These are phyloP conservation scores for Xylariaceae sp. DNA, from an alignment of 2,329 filamentous ascomycete genomes.

Conservation along the genomic window DNA sequence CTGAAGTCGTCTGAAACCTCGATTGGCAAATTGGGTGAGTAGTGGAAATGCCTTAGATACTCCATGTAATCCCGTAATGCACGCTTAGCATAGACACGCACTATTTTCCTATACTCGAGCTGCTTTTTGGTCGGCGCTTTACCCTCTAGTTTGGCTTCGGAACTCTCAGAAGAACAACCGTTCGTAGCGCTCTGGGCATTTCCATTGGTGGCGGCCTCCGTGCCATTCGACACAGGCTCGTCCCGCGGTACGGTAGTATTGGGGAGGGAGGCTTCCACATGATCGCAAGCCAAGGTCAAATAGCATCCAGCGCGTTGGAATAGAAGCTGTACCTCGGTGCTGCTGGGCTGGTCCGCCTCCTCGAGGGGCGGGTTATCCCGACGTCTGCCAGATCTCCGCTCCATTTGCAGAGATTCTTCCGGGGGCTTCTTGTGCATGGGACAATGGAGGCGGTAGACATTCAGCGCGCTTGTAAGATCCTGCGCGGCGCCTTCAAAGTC, in stretches of 20 bases:
- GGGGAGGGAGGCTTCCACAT: conserved; percentile 53
- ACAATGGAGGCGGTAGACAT: conserved; percentile 47
- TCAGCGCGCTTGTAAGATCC: conserved; percentile 67
- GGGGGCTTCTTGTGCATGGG: conserved; percentile 43
- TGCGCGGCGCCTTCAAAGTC: conserved; percentile 65
- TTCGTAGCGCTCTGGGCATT: conserved; percentile 8
- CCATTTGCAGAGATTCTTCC: conserved; percentile 46
- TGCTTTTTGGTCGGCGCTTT: conserved; percentile 18
- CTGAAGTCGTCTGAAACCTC: conserved; percentile 54
- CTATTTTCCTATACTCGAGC: conserved; percentile 60
- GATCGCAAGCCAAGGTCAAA: conserved; percentile 64
- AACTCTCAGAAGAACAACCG: conserved; percentile 7
- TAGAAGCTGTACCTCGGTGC: conserved; percentile 68
- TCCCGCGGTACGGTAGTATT: conserved; percentile 16
- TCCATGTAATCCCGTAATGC: conserved; percentile 70
- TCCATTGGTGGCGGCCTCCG: conserved; percentile 17
- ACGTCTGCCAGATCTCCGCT: conserved; percentile 32
- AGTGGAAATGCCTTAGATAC: conserved; percentile 72
- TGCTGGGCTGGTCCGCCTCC: conserved; percentile 60
- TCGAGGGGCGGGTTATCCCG: conserved; percentile 27
- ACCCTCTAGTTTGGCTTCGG: conserved; percentile 7
- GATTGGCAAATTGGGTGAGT: conserved; percentile 65
- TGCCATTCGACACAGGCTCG: conserved; percentile 8
- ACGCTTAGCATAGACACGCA: conserved; percentile 70
- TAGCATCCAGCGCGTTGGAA: conserved; percentile 74